These are phyloP conservation scores for Thielaviopsis punctulata DNA, from an alignment of 2,329 filamentous ascomycete genomes.

Conservation along the genomic window DNA sequence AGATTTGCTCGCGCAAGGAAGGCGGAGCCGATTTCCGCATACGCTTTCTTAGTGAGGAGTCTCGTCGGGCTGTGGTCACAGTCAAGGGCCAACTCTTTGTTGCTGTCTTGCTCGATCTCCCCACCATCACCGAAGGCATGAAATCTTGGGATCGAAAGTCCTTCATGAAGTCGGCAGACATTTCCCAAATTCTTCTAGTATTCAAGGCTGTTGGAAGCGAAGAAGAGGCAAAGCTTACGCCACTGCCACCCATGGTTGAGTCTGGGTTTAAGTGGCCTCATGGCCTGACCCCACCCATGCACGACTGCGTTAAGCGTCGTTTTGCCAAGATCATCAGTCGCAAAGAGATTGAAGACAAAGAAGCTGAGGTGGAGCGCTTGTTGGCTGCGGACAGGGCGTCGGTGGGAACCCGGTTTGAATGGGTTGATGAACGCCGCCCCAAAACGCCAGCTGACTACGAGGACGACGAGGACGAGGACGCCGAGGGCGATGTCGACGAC, in stretches of 20 bases:
- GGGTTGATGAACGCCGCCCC: slow-evolving; percentile 36
- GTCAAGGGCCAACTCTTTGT: slow-evolving; percentile 58
- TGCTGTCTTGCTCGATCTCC: slow-evolving; percentile 64
- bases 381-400: slow-evolving; percentile 51
- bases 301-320: slow-evolving; percentile 63
- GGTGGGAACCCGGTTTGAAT: slow-evolving; percentile 42
- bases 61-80: slow-evolving; percentile 54
- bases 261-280: slow-evolving; percentile 60
- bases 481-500: slow-evolving; percentile 32
- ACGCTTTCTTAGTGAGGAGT: slow-evolving; percentile 60
- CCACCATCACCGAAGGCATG: slow-evolving; percentile 67
- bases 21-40: slow-evolving; percentile 65
- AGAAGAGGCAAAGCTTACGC: slow-evolving; percentile 44
- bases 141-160: slow-evolving; percentile 83
- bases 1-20: slow-evolving; percentile 47
- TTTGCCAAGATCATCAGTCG: slow-evolving; percentile 72
- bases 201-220: slow-evolving; percentile 50
- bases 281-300: slow-evolving; percentile 75
- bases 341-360: slow-evolving; percentile 70
- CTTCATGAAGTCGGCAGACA: slow-evolving; percentile 77
- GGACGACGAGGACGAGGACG: slow-evolving; percentile 26
- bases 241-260: slow-evolving; percentile 58
- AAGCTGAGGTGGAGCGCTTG: slow-evolving; percentile 59
- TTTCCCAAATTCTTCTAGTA: slow-evolving; percentile 77
- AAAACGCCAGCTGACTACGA: slow-evolving; percentile 13